Evolutionary conservation across 768 basidiomycete species (phyloP).

Genomic region (Neoboletus brunneissimus): DNA sequence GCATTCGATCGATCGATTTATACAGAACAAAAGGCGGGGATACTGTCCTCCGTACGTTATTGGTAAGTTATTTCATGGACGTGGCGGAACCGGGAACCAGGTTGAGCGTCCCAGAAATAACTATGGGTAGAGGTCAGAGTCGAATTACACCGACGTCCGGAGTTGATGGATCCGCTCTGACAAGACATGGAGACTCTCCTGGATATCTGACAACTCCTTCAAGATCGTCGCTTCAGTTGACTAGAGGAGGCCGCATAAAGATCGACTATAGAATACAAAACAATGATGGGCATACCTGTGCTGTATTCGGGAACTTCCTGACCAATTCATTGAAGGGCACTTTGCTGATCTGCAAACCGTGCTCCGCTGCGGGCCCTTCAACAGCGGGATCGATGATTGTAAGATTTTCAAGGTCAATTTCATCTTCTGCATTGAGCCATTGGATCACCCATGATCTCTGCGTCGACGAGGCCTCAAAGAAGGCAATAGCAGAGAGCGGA

Average conservation of each 20-base stretch:
- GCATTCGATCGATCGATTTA: neutral
- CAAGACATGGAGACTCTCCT: conserved; percentile 39
- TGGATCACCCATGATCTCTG: conserved; percentile 62
- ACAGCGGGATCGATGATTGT: conserved; percentile 58
- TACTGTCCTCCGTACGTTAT: neutral
- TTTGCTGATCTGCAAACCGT: conserved; percentile 64
- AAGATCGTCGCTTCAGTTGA: conserved; percentile 69
- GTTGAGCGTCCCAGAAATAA: neutral
- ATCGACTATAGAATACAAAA: conserved; percentile 2
- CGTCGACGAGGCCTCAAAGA: conserved; percentile 63
- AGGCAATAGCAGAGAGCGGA: conserved; percentile 68
- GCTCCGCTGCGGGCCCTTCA: conserved; percentile 49
- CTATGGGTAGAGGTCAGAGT: neutral
- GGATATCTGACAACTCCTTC: conserved; percentile 59
- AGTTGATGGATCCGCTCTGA: conserved; percentile 35
- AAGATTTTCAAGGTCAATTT: conserved; percentile 55
- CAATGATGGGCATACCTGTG: conserved; percentile 48
- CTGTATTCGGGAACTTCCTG: conserved; percentile 69
- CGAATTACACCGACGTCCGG: conserved; percentile 9
- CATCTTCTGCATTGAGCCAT: conserved; percentile 62
- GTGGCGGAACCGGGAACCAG: neutral
- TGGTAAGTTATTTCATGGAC: conserved; percentile 2
- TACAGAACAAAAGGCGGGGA: neutral
- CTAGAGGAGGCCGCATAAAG: conserved; percentile 35
- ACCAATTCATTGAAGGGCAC: conserved; percentile 68